Percentiles rank a stretch among this genome's conserved stretches.
Conservation (phyloP, 371 early-diverging fungal species). For the Nematocida ausubeli region DNA sequence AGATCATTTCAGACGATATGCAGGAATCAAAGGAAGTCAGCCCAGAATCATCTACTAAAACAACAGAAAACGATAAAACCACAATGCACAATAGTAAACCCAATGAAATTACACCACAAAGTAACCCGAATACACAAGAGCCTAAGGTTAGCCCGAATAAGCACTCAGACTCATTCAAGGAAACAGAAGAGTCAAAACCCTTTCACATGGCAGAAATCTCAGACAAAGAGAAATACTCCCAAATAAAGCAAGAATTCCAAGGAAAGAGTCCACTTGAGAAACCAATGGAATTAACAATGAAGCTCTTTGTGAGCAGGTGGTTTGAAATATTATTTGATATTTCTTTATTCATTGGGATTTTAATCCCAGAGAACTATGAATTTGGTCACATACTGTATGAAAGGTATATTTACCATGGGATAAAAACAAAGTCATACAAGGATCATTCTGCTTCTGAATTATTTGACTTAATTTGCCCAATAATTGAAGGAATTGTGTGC, state of each 20-base stretch:
- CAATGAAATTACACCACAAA: no score
- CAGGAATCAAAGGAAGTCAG: no score
- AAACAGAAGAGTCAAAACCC: not conserved
- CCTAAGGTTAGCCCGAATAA: not conserved
- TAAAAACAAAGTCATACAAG: conserved; percentile 9
- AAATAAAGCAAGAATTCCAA: conserved; percentile 15
- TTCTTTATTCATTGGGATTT: conserved; percentile 10
- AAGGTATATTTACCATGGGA: not conserved
- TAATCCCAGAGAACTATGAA: conserved; percentile 50
- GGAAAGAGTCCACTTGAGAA: not conserved
- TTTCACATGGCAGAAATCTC: conserved; percentile 20
- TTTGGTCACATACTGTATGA: conserved; percentile 21
- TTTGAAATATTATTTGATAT: conserved; percentile 36
- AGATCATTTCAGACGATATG: no score
- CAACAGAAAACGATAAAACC: no score
- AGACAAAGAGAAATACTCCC: conserved; percentile 15
- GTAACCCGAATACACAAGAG: no score
- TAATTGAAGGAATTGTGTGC: conserved; percentile 52
- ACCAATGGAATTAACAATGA: not conserved
- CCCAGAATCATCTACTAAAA: no score
- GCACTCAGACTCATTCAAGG: not conserved
- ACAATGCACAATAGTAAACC: no score
- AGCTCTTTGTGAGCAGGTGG: conserved; percentile 18
- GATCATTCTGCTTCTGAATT: not conserved
- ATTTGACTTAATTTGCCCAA: conserved; percentile 34